phyloP scores from a whole-genome alignment of 768 basidiomycete species.

The Mycena belliarum region DNA sequence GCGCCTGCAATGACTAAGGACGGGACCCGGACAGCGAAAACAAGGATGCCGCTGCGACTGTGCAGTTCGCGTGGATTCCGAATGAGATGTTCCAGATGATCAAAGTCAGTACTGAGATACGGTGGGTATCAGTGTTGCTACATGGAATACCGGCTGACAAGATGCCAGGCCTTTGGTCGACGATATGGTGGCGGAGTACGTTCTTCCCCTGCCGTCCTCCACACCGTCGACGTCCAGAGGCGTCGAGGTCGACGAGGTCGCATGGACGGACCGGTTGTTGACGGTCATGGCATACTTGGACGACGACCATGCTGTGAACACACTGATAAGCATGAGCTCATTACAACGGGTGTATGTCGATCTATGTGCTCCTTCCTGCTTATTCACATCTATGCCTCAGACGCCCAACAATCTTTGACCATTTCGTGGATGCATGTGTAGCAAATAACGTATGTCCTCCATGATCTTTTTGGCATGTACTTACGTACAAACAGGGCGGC shows the following conservation, averaged over 20 bases:
- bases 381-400: conserved; percentile 33
- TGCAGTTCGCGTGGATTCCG: conserved; percentile 94
- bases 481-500: conserved; percentile 65
- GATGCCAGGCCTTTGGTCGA: conserved; percentile 58
- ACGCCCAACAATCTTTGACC: conserved; percentile 69
- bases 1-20: neutral
- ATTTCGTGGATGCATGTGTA: conserved; percentile 72
- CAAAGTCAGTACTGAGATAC: conserved; percentile 54
- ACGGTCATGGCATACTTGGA: conserved; percentile 70
- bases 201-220: conserved; percentile 75
- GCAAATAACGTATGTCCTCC: conserved; percentile 77
- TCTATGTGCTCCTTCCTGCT: neutral
- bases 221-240: conserved; percentile 46
- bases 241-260: conserved; percentile 69
- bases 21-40: conserved; percentile 60
- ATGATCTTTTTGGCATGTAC: neutral
- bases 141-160: neutral
- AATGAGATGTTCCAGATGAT: conserved; percentile 62
- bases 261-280: conserved; percentile 86
- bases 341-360: conserved; percentile 61
- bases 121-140: conserved; percentile 38
- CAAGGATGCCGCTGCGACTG: conserved; percentile 67
- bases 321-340: conserved; percentile 61
- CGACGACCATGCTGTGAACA: conserved; percentile 50
- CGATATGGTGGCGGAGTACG: conserved; percentile 65